These are phyloP conservation scores for Leucocoprinus sp. DNA, from an alignment of 768 basidiomycete genomes.

Conservation along the genomic window DNA sequence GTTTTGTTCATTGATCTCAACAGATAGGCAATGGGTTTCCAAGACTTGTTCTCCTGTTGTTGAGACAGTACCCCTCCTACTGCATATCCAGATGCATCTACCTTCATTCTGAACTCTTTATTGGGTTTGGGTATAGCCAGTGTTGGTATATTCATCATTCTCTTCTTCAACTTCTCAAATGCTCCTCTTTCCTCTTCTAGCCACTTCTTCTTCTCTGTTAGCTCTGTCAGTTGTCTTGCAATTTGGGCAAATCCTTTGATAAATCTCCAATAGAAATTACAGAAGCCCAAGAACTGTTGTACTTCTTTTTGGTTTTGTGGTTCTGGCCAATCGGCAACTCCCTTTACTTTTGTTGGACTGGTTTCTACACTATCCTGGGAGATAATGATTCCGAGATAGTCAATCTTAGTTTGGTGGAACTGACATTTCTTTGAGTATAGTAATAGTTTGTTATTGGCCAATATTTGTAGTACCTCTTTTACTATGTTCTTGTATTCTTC, in stretches of 20 bases:
- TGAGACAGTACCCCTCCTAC: slow-evolving; percentile 26
- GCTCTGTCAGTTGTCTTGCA: slow-evolving; percentile 18
- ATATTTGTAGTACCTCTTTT: slow-evolving; percentile 14
- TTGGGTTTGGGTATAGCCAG: slow-evolving; percentile 16
- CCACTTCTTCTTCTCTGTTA: slow-evolving; percentile 25
- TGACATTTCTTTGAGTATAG: slow-evolving; percentile 29
- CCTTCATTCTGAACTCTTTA: slow-evolving; percentile 20
- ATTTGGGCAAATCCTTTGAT: slow-evolving; percentile 24
- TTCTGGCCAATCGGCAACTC: slow-evolving; percentile 29
- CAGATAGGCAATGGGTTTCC: slow-evolving; percentile 28
- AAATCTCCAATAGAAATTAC: slow-evolving; percentile 29
- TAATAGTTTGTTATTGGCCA: slow-evolving; percentile 14
- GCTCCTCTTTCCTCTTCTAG: slow-evolving; percentile 12
- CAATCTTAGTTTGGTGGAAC: slow-evolving; percentile 17
- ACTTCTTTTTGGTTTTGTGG: slow-evolving; percentile 25
- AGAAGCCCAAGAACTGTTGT: slow-evolving; percentile 34
- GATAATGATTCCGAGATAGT: slow-evolving; percentile 29
- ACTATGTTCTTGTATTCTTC: slow-evolving; percentile 12
- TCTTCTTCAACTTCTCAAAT: slow-evolving; percentile 23
- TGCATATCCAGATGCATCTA: slow-evolving; percentile 24
- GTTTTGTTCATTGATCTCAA: slow-evolving; percentile 6
- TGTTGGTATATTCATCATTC: slow-evolving; percentile 19
- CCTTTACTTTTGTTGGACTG: slow-evolving; percentile 29
- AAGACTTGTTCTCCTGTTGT: slow-evolving; percentile 16
- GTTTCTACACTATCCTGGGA: slow-evolving; percentile 20